Evolutionary conservation across 2,329 filamentous ascomycete genomes (phyloP), one percentile per base, ranked within the genome.

Genomic region (Calonectria naviculata): DNA sequence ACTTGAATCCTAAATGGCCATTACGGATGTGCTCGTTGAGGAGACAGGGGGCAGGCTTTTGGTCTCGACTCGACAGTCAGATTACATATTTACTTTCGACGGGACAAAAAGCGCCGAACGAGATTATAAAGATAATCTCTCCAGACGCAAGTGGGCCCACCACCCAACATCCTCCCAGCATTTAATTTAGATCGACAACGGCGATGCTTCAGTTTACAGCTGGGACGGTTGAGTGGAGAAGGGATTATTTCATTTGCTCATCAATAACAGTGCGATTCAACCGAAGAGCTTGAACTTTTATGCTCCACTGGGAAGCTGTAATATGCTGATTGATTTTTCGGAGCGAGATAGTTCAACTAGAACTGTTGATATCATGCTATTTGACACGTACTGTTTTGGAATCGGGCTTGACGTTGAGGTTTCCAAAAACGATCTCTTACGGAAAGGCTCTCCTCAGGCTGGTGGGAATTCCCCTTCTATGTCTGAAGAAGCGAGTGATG

Each of bases 61-160:
- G 47, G 36, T 83, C 41, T 80, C 81, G 19, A 82, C 80, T 62
- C 74, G 72, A 19, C 72, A 80, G 63, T 79, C 79, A 17, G 80
- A 81, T 63, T 69, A 80, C 65, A 61, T 83, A 26, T 81, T 78
- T 71, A 76, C 46, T 69, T 70, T 81, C 54, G 75, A 73, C 36
- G 70, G 75, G 19, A 49, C 78, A 19, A 36, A 52, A 44, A 72
- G 78, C 63, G 68, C 64, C 42, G 65, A 71, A 46, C 31, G 21
- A 38, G 49, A 58, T 36, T 60, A 38, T 42, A n/a, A 41, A 54
- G n/a, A 65, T 24, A 36, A 31, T 9, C 28, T 49, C 38, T 70
- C 47, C 12, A 66, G 58, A 41, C 71, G 73, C 42, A 77, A 75
- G 75, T 73, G 74, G 76, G 36, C 70, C 21, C 70, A 24, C 12